Base-by-base conservation (phyloP, 179 eudicot species). In the Corrigiola litoralis region DNA sequence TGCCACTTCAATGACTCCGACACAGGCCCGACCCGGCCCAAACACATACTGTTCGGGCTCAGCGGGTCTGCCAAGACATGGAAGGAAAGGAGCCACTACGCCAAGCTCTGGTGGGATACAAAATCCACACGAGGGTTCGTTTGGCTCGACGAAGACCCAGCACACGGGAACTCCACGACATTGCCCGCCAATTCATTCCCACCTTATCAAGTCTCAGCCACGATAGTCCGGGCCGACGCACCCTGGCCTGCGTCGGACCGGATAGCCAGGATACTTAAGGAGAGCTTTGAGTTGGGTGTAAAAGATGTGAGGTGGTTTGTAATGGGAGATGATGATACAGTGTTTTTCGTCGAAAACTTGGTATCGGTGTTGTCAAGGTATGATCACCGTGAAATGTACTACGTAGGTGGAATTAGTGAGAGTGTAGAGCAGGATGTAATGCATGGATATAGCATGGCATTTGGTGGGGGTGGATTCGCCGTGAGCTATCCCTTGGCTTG, bases 291-390 rank as follows among this genome's bases (percentile, higher is more conserved):
- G 27, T 25, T 70, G 29, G 89, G 84, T 34, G 32, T 76, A 17
- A 70, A 66, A 0, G 79, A 60, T 5, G 91, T 76, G 66, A 66
- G 97, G 75, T 94, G 99, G 99, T 85, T 85, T 59, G 97, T 94
- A 21, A 87, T 94, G 99, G 99, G 99, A 0, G 99, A 94, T 59
- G 99, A 94, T 16, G 99, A 94, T 23, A 94, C 99, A n/a, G 94
- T 94, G 63, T 90, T 90, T 14, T 90, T 90, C 45, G 13, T 75
- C 1, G 83, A 81, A 1, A 94, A 94, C 37, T 53, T 94, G 13
- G 95, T 78, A 34, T 18, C 73, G 44, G 95, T 92, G 50, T 65
- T 92, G 27, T 40, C 74, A 20, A 84, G 57, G 38, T 89, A 92
- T 64, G 96, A 92, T 71, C 84, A 90, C 73, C 67, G 80, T 13